phyloP scores from a whole-genome alignment of 257 asterid genomes.

The Solanum chiquidenum region DNA sequence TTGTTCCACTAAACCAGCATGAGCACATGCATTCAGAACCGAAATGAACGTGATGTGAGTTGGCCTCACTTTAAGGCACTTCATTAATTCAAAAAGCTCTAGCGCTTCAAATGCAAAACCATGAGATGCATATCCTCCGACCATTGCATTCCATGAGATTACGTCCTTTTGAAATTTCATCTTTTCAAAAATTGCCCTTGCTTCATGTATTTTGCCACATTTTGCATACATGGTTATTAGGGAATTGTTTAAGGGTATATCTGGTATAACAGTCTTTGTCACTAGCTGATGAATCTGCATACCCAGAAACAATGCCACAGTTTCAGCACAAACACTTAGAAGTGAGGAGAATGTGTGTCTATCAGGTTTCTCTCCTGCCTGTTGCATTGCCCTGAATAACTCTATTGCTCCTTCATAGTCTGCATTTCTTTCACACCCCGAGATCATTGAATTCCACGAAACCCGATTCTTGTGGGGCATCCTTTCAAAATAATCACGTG shows the following conservation, averaged over 20 bases:
- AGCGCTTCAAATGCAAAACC: conserved; percentile 61
- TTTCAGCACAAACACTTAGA: conserved; percentile 66
- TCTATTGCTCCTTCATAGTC: conserved; percentile 45
- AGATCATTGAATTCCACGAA: conserved; percentile 78
- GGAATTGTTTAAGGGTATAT: conserved; percentile 62
- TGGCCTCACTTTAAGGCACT: conserved; percentile 39
- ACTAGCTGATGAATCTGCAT: conserved; percentile 70
- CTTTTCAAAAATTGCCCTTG: conserved; percentile 46
- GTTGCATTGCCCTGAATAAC: conserved; percentile 56
- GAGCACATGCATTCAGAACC: conserved; percentile 78
- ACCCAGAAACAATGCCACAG: conserved; percentile 50
- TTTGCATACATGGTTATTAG: conserved; percentile 79
- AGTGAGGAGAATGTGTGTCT: conserved; percentile 76
- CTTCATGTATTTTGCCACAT: conserved; percentile 73
- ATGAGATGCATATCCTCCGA: conserved; percentile 77
- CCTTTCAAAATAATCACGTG: conserved; percentile 39
- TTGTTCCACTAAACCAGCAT: conserved; percentile 63
- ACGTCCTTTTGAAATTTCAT: conserved; percentile 46
- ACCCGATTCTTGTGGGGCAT: conserved; percentile 54
- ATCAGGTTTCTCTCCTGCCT: conserved; percentile 61
- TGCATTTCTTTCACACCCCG: conserved; percentile 58
- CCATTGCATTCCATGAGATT: conserved; percentile 89
- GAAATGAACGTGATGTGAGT: conserved; percentile 67
- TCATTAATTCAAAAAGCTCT: conserved; percentile 62
- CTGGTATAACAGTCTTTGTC: conserved; percentile 48